phyloP scores from a whole-genome alignment of 2,329 filamentous ascomycete genomes.

The Trichoderma koningii region DNA sequence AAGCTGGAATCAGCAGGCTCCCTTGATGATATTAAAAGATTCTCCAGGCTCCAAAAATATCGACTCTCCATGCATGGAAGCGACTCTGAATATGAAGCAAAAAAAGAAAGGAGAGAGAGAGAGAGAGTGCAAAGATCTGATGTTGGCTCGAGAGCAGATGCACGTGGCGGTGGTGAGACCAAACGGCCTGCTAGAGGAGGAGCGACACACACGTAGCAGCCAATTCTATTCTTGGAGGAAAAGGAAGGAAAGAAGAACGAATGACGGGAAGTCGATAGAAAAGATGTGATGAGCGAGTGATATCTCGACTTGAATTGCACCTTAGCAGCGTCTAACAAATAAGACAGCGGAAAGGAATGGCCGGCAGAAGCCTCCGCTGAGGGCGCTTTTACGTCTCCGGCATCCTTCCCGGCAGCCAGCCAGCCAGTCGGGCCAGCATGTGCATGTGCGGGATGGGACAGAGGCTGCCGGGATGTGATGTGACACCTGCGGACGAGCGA shows the following conservation, averaged over 20 bases:
- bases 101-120: neutral
- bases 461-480: neutral
- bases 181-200: slow-evolving; percentile 2
- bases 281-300: neutral
- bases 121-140: slow-evolving; percentile 12
- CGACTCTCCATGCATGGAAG: neutral
- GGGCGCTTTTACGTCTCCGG: neutral
- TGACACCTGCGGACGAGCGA: neutral
- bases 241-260: neutral
- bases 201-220: slow-evolving; percentile 12
- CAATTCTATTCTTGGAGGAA: neutral
- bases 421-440: slow-evolving; percentile 5
- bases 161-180: slow-evolving; percentile 25
- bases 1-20: neutral
- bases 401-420: slow-evolving; percentile 7
- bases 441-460: slow-evolving; percentile 7
- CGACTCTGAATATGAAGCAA: neutral
- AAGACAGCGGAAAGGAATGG: neutral
- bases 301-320: neutral
- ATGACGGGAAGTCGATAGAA: neutral
- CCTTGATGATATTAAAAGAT: neutral
- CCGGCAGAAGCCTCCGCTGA: neutral
- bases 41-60: neutral
- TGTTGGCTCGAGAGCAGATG: slow-evolving; percentile 23
- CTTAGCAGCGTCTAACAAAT: neutral